Evolutionary conservation across 306 rosid species (phyloP).

Genomic region (Rosa multiflora): DNA sequence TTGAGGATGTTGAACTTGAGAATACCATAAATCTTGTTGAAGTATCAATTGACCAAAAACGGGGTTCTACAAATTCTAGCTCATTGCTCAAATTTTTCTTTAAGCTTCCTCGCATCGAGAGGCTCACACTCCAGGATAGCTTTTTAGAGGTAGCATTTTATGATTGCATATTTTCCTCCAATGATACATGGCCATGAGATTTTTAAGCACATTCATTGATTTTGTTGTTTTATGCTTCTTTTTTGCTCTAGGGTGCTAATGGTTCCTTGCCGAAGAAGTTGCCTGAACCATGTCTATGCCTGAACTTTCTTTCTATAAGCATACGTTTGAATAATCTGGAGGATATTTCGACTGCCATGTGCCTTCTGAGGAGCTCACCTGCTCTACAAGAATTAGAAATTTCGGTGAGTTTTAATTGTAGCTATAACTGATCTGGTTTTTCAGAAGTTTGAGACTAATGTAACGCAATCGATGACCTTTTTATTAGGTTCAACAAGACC

Average conservation of each 20-base stretch:
- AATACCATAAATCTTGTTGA: not conserved
- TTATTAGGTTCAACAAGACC: not conserved
- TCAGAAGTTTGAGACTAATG: not conserved
- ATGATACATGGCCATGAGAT: not conserved
- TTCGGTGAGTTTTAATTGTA: conserved; percentile 34
- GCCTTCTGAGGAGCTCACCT: conserved; percentile 55
- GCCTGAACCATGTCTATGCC: conserved; percentile 35
- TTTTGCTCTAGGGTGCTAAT: conserved; percentile 42
- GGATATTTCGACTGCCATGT: conserved; percentile 49
- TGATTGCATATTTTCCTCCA: not conserved
- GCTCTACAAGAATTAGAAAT: conserved; percentile 48
- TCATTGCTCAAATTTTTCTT: conserved; percentile 42
- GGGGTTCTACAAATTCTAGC: conserved; percentile 32
- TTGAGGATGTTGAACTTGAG: not conserved
- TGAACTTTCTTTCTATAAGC: conserved; percentile 50
- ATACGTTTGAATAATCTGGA: conserved; percentile 46
- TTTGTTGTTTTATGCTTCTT: not conserved
- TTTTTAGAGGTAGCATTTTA: conserved; percentile 44
- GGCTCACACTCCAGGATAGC: conserved; percentile 45
- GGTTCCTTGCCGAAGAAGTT: conserved; percentile 42
- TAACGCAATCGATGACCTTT: too few species aligned
- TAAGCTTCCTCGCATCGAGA: conserved; percentile 40
- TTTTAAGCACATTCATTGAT: not conserved
- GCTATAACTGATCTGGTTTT: not conserved
- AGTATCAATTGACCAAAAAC: conserved; percentile 19